These are phyloP conservation scores for Cryptosporidium parvum DNA, from an alignment of 169 alveolate species.

Conservation along the genomic window DNA sequence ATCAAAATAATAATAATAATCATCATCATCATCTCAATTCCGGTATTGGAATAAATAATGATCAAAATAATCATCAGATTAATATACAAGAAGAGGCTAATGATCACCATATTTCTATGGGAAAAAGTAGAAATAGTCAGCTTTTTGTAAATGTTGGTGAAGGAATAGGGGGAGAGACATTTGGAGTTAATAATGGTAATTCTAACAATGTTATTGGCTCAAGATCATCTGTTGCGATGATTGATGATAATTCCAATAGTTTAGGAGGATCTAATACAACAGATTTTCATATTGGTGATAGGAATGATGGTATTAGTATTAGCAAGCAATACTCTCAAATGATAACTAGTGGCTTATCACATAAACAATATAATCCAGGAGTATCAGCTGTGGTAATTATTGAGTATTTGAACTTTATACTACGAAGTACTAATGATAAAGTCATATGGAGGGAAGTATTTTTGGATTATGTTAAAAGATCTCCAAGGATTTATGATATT, in stretches of 20 bases:
- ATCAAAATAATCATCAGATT: neutral
- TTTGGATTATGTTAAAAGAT: conserved; percentile 47
- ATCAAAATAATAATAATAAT: too few relatives aligned
- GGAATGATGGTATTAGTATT: neutral
- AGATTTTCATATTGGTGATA: neutral
- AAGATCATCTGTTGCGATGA: neutral
- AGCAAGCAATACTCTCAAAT: neutral
- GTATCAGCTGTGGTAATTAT: conserved; percentile 74
- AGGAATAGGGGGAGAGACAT: neutral
- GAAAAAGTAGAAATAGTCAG: neutral
- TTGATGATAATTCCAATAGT: neutral
- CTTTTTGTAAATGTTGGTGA: neutral
- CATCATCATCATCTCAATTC: too few relatives aligned
- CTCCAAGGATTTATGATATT: conserved; percentile 51
- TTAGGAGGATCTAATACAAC: neutral
- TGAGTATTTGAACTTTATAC: conserved; percentile 47
- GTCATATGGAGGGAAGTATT: conserved; percentile 50
- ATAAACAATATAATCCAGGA: conserved; percentile 52
- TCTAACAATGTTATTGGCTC: neutral
- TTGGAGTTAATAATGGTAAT: neutral
- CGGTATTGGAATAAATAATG: neutral
- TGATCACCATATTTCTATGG: neutral
- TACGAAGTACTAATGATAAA: conserved; percentile 29
- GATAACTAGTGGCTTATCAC: conserved; percentile 4
- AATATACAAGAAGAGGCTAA: neutral